Evolutionary conservation across 2,329 filamentous ascomycete genomes (phyloP).

Genomic region (Phialophora macrospora): DNA sequence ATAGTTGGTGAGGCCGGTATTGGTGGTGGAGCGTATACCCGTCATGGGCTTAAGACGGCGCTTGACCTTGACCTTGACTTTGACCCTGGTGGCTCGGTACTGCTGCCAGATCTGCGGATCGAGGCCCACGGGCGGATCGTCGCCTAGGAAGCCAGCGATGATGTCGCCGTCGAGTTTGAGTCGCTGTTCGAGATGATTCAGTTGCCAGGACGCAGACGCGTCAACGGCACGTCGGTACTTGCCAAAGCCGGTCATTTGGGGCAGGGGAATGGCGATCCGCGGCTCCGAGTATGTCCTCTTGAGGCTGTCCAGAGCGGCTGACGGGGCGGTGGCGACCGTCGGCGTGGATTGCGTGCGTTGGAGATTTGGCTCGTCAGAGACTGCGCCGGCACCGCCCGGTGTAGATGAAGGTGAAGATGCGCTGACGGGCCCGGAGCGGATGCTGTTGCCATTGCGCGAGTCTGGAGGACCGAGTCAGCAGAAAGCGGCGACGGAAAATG

Average conservation of each 20-base stretch:
- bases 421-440: neutral
- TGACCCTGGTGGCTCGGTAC: conserved; percentile 24
- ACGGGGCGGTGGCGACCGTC: neutral
- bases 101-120: conserved; percentile 28
- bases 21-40: neutral
- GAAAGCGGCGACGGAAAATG: neutral
- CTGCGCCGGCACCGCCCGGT: neutral
- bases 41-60: neutral
- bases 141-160: conserved; percentile 29
- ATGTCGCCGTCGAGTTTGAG: conserved; percentile 26
- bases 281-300: conserved; percentile 32
- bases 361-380: neutral
- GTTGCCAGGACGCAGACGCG: conserved; percentile 35
- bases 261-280: conserved; percentile 31
- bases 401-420: neutral
- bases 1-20: neutral
- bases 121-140: conserved; percentile 30
- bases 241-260: conserved; percentile 36
- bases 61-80: conserved; percentile 13
- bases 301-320: neutral
- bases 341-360: conserved; percentile 3
- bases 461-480: conserved; percentile 1
- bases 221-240: conserved; percentile 35
- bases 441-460: conserved; percentile 1
- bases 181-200: conserved; percentile 29